Evolutionary conservation across 78 protist species (phyloP).

Genomic region (Andalucia godoyi): DNA sequence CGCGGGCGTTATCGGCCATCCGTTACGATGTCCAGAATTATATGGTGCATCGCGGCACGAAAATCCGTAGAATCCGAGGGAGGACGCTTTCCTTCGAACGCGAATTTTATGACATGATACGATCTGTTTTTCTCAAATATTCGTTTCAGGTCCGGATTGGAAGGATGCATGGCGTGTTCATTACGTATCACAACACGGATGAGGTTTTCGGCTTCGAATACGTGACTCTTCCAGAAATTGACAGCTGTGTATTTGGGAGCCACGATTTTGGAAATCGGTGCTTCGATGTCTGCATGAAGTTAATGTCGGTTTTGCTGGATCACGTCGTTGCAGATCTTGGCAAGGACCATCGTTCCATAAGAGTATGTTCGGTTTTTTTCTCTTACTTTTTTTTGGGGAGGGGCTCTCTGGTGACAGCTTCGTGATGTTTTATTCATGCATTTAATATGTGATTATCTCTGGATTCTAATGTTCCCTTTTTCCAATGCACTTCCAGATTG

Average conservation of each 20-base stretch:
- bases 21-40: background rate
- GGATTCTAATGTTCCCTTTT: too few species aligned
- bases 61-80: background rate
- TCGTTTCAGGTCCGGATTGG: conserved; percentile 42
- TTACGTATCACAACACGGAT: conserved; percentile 55
- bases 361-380: too few species aligned
- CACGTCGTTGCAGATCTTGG: background rate
- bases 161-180: conserved; percentile 48
- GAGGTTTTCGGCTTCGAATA: conserved; percentile 53
- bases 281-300: background rate
- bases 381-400: too few species aligned
- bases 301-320: background rate
- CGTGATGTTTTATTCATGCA: too few species aligned
- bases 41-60: background rate
- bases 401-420: too few species aligned
- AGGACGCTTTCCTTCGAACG: conserved; percentile 21
- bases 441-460: too few species aligned
- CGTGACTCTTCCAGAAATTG: conserved; percentile 21
- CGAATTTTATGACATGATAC: conserved; percentile 36
- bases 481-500: too few species aligned
- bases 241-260: background rate
- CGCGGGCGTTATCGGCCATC: conserved; percentile 41
- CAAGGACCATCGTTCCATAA: too few species aligned
- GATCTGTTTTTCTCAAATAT: conserved; percentile 43
- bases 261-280: background rate